Conservation (phyloP, 306 rosid species). For the Citrullus colocynthis region DNA sequence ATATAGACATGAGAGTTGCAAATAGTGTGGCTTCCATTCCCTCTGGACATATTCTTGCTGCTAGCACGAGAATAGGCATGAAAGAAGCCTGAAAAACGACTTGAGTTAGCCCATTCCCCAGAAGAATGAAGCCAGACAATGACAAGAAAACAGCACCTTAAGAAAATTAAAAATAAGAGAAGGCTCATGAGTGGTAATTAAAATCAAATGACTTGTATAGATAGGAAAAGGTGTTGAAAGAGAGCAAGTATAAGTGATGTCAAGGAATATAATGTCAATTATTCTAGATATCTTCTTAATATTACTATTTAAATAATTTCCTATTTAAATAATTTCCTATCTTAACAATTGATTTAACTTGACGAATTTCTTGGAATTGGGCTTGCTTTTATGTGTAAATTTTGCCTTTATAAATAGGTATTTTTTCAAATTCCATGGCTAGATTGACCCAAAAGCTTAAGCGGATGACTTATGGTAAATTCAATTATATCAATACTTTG, state of each 20-base stretch:
- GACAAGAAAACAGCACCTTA: background rate
- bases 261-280: background rate
- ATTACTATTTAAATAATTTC: background rate
- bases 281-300: background rate
- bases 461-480: too few relatives aligned
- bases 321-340: background rate
- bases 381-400: background rate
- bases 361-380: background rate
- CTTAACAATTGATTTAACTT: background rate
- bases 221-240: background rate
- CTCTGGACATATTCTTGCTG: slow-evolving; percentile 92
- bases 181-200: background rate
- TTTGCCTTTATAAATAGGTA: background rate
- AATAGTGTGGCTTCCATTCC: slow-evolving; percentile 98
- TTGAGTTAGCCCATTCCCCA: background rate
- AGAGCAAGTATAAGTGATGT: background rate
- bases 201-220: background rate
- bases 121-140: background rate
- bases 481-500: too few relatives aligned
- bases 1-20: slow-evolving; percentile 96
- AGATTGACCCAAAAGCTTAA: too few relatives aligned
- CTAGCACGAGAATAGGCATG: slow-evolving; percentile 96
- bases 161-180: background rate
- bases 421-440: slow-evolving; percentile 22
- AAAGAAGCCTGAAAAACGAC: slow-evolving; percentile 52